Conservation (phyloP, 1,284 basidiomycete species). For the Apiotrichum akiyoshidainum region DNA sequence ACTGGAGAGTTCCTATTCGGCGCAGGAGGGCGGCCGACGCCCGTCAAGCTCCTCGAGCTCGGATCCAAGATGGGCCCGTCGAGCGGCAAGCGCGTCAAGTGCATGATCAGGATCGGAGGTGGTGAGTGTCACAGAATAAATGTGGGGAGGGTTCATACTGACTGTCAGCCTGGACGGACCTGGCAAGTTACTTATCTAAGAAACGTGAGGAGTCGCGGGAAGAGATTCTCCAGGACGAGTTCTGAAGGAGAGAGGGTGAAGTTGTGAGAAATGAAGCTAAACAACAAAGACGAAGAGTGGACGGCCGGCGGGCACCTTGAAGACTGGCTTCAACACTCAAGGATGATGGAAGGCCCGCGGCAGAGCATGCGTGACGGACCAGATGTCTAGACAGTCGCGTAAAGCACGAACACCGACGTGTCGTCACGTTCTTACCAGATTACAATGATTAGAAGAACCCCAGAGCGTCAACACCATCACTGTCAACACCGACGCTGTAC, state of each 20-base stretch:
- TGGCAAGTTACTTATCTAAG: constrained; percentile 24
- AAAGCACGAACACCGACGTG: too few species aligned
- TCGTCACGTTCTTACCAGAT: too few species aligned
- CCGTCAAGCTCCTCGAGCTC: constrained; percentile 40
- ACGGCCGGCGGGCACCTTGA: background rate
- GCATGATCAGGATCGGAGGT: constrained; percentile 36
- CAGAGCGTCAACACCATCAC: background rate
- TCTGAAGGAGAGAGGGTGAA: background rate
- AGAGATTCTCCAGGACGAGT: constrained; percentile 5
- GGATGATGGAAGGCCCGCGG: too few species aligned
- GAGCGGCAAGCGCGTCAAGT: constrained; percentile 29
- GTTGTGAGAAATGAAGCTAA: too few species aligned
- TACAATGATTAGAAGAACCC: background rate
- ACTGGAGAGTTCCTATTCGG: constrained; percentile 48
- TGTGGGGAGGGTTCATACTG: background rate
- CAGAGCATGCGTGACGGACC: too few species aligned
- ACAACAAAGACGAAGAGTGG: background rate
- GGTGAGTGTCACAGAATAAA: constrained; percentile 10
- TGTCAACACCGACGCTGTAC: background rate
- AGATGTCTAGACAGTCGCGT: too few species aligned
- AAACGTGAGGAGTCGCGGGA: constrained; percentile 18
- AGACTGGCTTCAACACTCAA: background rate
- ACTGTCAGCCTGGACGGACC: constrained; percentile 31
- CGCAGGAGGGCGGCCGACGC: constrained; percentile 28
- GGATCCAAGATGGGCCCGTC: constrained; percentile 15